Base-by-base conservation (phyloP, 2,329 filamentous ascomycete genomes). In the Colletotrichum sp. region DNA sequence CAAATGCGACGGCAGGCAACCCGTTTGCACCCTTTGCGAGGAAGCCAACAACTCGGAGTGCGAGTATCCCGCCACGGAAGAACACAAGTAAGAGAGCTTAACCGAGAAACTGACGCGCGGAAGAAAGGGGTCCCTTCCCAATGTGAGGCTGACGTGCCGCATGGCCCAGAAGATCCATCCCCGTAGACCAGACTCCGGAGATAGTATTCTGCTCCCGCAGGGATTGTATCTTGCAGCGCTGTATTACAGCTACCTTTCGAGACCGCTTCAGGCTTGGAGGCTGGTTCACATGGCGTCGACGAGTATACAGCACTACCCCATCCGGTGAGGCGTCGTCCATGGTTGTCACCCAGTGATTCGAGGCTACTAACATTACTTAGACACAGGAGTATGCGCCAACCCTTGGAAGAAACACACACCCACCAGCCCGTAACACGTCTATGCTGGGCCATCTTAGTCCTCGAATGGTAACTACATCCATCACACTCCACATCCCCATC, bases 391-490 rank as follows among this genome's bases (percentile, higher is more conserved):
- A 62, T 62, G 58, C 31, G 27, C 0, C 58, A 62, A 7, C 58
- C 58, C 33, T 8, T 51, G 9, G 58, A 62, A 24, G 58, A 62
- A 29, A 62, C 33, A 8, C 33, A 31, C 18, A 27, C 15, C 12
- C 15, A 68, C 18, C 70, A 77, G 47, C 73, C 75, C 9, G 24
- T 79, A 15, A 77, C 75, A 2, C 77, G 78, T 11, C 63, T 80
- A 21, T 78, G 78, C 67, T 80, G 78, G 78, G 72, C 76, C 6
- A 79, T 77, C 51, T 79, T 79, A 38, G 69, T 78, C 5, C 74
- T 80, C 16, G 78, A 80, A 73, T 77, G 78, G 78, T 79, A 24
- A 24, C 3, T 24, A 2, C 24, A 2, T 24, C 24, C 24, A 3
- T 4, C 24, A 24, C 27, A 43, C 12, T 58, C 47, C 38, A 3